Percentiles rank a stretch among this genome's conserved stretches.
Conservation (phyloP, 2,329 filamentous ascomycete genomes). For the Lachnellula willkommii region DNA sequence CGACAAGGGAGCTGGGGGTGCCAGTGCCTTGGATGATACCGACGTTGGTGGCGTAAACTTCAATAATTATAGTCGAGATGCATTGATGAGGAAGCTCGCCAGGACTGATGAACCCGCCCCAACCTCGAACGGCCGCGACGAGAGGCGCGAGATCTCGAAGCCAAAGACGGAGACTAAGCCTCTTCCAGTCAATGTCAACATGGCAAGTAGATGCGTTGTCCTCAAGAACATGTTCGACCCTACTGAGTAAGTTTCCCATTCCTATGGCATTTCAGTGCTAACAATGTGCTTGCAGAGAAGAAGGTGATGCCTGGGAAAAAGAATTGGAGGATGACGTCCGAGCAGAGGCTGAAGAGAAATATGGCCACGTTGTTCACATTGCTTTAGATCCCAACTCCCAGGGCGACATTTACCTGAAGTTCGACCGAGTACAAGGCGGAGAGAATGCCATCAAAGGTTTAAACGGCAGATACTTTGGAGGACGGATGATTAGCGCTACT, state of each 20-base stretch:
- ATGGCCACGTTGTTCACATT: slow-evolving; percentile 97
- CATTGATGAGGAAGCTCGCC: slow-evolving; percentile 97
- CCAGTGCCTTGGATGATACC: slow-evolving; percentile 92
- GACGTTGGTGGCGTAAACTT: slow-evolving; percentile 98
- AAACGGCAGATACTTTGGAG: slow-evolving; percentile 94
- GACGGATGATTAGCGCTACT: slow-evolving; percentile 84
- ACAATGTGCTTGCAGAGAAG: slow-evolving; percentile 57
- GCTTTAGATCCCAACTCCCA: slow-evolving; percentile 86
- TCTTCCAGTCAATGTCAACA: slow-evolving; percentile 79
- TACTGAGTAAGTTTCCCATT: slow-evolving; percentile 63
- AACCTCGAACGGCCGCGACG: slow-evolving; percentile 48
- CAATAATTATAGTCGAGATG: slow-evolving; percentile 98
- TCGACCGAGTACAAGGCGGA: slow-evolving; percentile 89
- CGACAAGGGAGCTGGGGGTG: slow-evolving; percentile 80
- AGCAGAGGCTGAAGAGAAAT: slow-evolving; percentile 88
- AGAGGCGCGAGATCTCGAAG: slow-evolving; percentile 67
- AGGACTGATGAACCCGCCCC: slow-evolving; percentile 78
- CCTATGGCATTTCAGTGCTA: slow-evolving; percentile 25
- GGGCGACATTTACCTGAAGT: slow-evolving; percentile 98
- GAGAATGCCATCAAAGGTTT: slow-evolving; percentile 97
- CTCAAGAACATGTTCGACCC: slow-evolving; percentile 95
- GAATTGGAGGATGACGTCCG: slow-evolving; percentile 92
- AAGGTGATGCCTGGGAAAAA: slow-evolving; percentile 83
- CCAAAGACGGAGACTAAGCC: slow-evolving; percentile 75
- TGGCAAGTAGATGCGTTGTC: slow-evolving; percentile 88